phyloP scores from a whole-genome alignment of 2,329 filamentous ascomycete genomes.

The Xylaria sp. region DNA sequence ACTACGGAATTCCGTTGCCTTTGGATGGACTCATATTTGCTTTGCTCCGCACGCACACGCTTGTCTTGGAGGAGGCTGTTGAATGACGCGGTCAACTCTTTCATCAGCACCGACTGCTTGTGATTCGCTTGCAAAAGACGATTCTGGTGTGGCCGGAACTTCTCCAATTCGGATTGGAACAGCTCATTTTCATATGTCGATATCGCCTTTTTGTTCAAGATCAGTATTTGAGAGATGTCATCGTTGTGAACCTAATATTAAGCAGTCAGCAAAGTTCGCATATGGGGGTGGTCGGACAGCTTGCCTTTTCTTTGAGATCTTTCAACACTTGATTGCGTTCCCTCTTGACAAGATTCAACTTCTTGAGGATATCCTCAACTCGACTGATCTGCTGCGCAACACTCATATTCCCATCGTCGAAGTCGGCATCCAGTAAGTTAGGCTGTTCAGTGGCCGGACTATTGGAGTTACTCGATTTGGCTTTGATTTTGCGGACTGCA shows the following conservation, averaged over 20 bases:
- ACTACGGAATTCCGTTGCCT: conserved; percentile 81
- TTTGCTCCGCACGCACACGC: conserved; percentile 90
- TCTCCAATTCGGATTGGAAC: conserved; percentile 96
- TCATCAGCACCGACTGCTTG: conserved; percentile 92
- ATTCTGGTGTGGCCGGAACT: conserved; percentile 92
- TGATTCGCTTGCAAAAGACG: conserved; percentile 91
- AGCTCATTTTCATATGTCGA: conserved; percentile 89
- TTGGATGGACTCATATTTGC: conserved; percentile 89
- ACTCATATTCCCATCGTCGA: conserved; percentile 78
- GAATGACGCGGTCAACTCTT: conserved; percentile 88
- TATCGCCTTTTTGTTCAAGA: conserved; percentile 96
- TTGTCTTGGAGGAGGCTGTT: conserved; percentile 91
- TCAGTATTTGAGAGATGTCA: conserved; percentile 96
- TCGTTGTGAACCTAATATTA: conserved; percentile 84
- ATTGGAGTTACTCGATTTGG: conserved; percentile 63
- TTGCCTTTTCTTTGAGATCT: conserved; percentile 95
- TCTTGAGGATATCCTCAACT: conserved; percentile 90
- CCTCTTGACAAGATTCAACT: conserved; percentile 87
- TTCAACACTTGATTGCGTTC: conserved; percentile 92
- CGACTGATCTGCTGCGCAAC: conserved; percentile 87
- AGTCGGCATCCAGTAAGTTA: conserved; percentile 89
- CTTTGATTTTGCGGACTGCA: conserved; percentile 79
- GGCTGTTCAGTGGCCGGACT: conserved; percentile 70
- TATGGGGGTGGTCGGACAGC: conserved; percentile 28
- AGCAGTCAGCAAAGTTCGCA: conserved; percentile 32